Evolutionary conservation across 345 rosid genomes (phyloP).

Genomic region (Gossypium arboreum): DNA sequence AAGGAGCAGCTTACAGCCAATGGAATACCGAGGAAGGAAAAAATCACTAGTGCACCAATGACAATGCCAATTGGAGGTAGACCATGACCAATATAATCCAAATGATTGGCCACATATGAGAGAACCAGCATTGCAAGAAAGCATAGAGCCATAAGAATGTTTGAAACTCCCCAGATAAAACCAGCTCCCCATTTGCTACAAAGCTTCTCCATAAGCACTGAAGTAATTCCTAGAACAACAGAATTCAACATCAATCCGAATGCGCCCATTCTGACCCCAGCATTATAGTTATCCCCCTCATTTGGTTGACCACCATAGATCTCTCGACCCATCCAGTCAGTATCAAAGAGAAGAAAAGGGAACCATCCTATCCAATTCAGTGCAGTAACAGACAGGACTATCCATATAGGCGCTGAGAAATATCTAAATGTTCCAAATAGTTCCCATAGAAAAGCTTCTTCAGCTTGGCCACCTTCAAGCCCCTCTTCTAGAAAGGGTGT

Average conservation of each 20-base stretch:
- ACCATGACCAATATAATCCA: conserved; percentile 52
- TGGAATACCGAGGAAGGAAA: conserved; percentile 78
- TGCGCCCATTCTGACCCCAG: conserved; percentile 92
- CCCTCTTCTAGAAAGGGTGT: conserved; percentile 34
- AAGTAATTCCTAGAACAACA: conserved; percentile 81
- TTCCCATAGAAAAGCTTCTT: conserved; percentile 93
- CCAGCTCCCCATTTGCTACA: conserved; percentile 98
- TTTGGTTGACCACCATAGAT: conserved; percentile 84
- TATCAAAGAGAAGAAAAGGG: conserved; percentile 43
- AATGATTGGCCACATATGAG: conserved; percentile 53
- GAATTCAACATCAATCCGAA: conserved; percentile 91
- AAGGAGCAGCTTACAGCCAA: conserved; percentile 66
- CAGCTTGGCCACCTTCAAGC: conserved; percentile 29
- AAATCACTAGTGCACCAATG: conserved; percentile 53
- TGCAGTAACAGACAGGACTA: conserved; percentile 20
- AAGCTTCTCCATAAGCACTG: conserved; percentile 90
- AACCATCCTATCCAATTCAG: conserved; percentile 23
- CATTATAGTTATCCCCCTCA: conserved; percentile 52
- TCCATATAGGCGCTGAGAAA: conserved; percentile 65
- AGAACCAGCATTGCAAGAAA: conserved; percentile 74
- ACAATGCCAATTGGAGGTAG: conserved; percentile 71
- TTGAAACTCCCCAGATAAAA: conserved; percentile 84
- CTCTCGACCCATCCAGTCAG: conserved; percentile 99
- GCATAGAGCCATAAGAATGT: conserved; percentile 80
- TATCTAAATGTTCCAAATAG: conserved; percentile 81